Conservation (phyloP, 2,329 filamentous ascomycete genomes). For the Diaporthe sp. region DNA sequence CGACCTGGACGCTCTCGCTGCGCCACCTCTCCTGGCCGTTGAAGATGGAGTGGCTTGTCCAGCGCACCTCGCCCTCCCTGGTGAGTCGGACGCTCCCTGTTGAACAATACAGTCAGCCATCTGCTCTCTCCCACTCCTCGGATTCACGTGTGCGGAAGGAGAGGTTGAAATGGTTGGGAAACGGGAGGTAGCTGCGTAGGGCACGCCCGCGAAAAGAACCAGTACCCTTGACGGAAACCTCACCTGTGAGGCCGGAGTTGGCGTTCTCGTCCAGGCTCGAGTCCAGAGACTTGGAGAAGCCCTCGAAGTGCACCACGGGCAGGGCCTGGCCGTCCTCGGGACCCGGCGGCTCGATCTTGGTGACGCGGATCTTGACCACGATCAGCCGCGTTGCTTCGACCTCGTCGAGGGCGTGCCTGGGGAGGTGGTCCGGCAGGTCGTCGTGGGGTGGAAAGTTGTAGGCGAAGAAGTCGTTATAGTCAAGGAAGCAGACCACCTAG, state of each 20-base stretch:
- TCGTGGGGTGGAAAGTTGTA: slow-evolving; percentile 75
- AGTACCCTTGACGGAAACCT: slow-evolving; percentile 39
- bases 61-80: slow-evolving; percentile 77
- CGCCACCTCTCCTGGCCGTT: slow-evolving; percentile 78
- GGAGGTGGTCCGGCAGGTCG: slow-evolving; percentile 55
- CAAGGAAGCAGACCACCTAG: slow-evolving; percentile 64
- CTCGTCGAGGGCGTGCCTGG: slow-evolving; percentile 66
- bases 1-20: slow-evolving; percentile 82
- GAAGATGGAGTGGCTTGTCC: slow-evolving; percentile 77
- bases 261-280: slow-evolving; percentile 77
- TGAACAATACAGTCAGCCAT: slow-evolving; percentile 36
- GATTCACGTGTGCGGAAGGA: background rate
- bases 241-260: slow-evolving; percentile 75
- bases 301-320: slow-evolving; percentile 78
- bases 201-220: background rate
- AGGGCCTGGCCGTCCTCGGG: slow-evolving; percentile 67
- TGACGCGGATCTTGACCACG: slow-evolving; percentile 74
- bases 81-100: slow-evolving; percentile 75
- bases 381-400: slow-evolving; percentile 80
- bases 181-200: background rate
- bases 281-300: slow-evolving; percentile 72
- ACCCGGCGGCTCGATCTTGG: slow-evolving; percentile 69
- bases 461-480: slow-evolving; percentile 77
- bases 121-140: background rate
- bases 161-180: background rate